A percentile compares a stretch with the other conserved stretches of the same genome.
Conservation (phyloP, 1,284 basidiomycete species). For the Lignosus rhinocerotis region DNA sequence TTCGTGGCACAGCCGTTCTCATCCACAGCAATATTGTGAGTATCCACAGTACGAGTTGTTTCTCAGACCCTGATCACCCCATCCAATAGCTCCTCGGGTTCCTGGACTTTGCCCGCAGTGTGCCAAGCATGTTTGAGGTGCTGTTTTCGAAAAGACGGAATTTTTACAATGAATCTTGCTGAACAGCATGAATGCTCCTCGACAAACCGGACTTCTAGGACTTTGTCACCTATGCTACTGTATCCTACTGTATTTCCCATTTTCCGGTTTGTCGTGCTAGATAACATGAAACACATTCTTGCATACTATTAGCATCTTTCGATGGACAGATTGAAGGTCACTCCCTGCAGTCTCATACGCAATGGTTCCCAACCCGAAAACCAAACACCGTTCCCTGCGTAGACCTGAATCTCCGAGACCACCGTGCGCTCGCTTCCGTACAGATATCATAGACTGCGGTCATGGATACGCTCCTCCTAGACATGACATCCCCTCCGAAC, state of each 20-base stretch:
- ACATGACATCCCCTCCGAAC: neutral
- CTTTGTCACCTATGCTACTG: neutral
- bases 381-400: no score
- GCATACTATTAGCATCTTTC: neutral
- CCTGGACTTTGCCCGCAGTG: conserved; percentile 18
- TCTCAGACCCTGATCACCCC: neutral
- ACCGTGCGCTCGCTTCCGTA: neutral
- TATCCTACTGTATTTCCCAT: neutral
- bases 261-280: neutral
- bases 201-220: neutral
- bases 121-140: conserved; percentile 4
- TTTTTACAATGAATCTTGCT: neutral
- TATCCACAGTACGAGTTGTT: neutral
- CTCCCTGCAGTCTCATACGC: neutral
- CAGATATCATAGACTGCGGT: neutral
- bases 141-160: neutral
- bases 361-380: neutral
- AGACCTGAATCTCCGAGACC: neutral
- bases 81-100: conserved; percentile 20
- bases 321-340: conserved; percentile 6
- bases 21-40: conserved; percentile 33
- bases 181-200: neutral
- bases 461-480: neutral
- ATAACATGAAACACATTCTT: neutral
- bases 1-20: conserved; percentile 27